A percentile compares a stretch with the other conserved stretches of the same genome.
phyloP scores from a whole-genome alignment of 306 rosid genomes.

The Clitoria ternatea region DNA sequence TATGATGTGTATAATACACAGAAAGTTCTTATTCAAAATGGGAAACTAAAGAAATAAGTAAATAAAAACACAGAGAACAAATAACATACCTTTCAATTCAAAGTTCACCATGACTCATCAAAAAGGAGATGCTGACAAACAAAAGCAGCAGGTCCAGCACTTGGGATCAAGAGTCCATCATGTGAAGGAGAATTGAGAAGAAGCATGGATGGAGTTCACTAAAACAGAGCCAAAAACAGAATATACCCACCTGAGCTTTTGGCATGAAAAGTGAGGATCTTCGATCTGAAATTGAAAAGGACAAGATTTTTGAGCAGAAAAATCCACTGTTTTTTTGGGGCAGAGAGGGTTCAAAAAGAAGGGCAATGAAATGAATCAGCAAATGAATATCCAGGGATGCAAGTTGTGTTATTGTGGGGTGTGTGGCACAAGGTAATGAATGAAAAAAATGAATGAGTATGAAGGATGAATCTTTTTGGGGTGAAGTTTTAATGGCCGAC shows the following conservation, averaged over 20 bases:
- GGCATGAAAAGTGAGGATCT: conserved; percentile 50
- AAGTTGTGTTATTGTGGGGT: not conserved
- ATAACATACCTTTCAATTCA: conserved; percentile 45
- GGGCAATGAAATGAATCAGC: conserved; percentile 32
- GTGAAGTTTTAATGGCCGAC: conserved; percentile 74
- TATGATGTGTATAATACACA: not conserved
- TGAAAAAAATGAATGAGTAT: not conserved
- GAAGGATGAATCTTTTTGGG: conserved; percentile 14
- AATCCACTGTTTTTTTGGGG: conserved; percentile 19
- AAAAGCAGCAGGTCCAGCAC: conserved; percentile 49
- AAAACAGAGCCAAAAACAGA: conserved; percentile 30
- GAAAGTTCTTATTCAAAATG: not conserved
- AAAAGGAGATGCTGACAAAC: conserved; percentile 37
- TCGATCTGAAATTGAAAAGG: conserved; percentile 31
- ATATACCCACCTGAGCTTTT: conserved; percentile 37
- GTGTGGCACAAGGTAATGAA: conserved; percentile 2
- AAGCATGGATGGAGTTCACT: conserved; percentile 36
- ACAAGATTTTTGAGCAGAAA: conserved; percentile 33
- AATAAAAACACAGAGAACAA: not conserved
- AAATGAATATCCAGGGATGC: conserved; percentile 25
- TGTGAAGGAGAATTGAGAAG: conserved; percentile 36
- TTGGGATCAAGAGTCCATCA: conserved; percentile 36
- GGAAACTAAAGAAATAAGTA: too few species aligned
- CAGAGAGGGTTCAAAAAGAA: not conserved
- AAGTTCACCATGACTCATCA: conserved; percentile 37